phyloP scores from a whole-genome alignment of 1,284 basidiomycete genomes.

The Flammula alnicola region DNA sequence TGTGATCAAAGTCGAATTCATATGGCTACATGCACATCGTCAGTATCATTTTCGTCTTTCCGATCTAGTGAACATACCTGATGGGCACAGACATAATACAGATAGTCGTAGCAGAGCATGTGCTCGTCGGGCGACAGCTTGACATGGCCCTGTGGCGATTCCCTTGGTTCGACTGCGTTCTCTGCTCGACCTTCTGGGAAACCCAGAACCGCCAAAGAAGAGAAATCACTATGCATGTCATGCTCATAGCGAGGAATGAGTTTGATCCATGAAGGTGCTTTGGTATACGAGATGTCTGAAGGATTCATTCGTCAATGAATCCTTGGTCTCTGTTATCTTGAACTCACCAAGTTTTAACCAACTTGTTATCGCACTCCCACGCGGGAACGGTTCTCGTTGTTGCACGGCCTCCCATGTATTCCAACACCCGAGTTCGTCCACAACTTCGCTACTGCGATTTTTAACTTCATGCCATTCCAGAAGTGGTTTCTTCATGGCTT shows the following conservation, averaged over 20 bases:
- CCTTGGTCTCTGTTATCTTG: not conserved
- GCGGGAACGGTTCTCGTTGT: conserved; percentile 46
- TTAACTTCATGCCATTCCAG: conserved; percentile 64
- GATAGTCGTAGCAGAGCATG: conserved; percentile 51
- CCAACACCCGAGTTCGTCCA: conserved; percentile 76
- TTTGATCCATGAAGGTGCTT: conserved; percentile 44
- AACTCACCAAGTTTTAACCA: conserved; percentile 56
- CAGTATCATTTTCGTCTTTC: not conserved
- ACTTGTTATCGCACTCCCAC: conserved; percentile 47
- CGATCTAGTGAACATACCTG: conserved; percentile 33
- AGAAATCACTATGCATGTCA: conserved; percentile 42
- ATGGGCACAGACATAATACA: conserved; percentile 50
- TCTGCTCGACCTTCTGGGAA: conserved; percentile 42
- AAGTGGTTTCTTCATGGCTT: conserved; percentile 45
- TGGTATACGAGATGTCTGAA: conserved; percentile 46
- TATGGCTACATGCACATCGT: conserved; percentile 32
- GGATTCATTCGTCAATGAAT: conserved; percentile 26
- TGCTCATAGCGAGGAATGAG: conserved; percentile 43
- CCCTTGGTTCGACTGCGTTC: conserved; percentile 36
- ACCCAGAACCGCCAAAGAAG: conserved; percentile 43
- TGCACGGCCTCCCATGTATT: conserved; percentile 62
- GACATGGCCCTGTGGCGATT: conserved; percentile 37
- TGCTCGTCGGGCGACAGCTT: conserved; percentile 53
- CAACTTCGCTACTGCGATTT: conserved; percentile 38
- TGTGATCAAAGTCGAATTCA: conserved; percentile 46